phyloP scores from a whole-genome alignment of 345 rosid genomes.

The Euclidium syriacum region DNA sequence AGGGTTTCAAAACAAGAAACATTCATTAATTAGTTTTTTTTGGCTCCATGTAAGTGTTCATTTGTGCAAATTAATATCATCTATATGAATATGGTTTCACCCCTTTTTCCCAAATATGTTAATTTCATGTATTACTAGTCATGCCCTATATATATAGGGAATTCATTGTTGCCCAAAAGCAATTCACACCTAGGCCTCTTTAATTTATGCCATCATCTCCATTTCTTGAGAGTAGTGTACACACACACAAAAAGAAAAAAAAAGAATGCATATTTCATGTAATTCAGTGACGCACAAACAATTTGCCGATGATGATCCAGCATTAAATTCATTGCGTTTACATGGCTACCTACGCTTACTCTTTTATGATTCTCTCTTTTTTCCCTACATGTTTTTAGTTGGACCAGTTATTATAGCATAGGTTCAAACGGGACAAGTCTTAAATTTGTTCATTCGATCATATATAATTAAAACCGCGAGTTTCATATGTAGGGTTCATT shows the following conservation, averaged over 20 bases:
- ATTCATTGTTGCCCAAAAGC: background rate
- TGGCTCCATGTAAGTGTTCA: background rate
- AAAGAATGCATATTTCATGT: slow-evolving; percentile 4
- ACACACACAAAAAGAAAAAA: too few species aligned
- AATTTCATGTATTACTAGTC: background rate
- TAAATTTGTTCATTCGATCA: background rate
- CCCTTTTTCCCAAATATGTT: background rate
- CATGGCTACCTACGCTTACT: background rate
- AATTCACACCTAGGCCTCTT: background rate
- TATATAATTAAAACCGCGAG: background rate
- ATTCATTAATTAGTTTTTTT: background rate
- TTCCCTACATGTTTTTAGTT: background rate
- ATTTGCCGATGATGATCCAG: slow-evolving; percentile 2
- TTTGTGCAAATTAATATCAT: background rate
- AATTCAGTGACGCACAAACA: background rate
- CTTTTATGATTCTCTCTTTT: background rate
- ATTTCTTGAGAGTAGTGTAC: background rate
- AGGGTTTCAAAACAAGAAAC: slow-evolving; percentile 9
- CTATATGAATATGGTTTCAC: background rate
- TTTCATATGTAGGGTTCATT: slow-evolving; percentile 4
- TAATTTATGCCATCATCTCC: background rate
- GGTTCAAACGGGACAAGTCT: background rate
- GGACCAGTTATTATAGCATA: background rate
- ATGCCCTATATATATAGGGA: background rate
- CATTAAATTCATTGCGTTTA: background rate